Evolutionary conservation across 2,329 filamentous ascomycete species (phyloP), one percentile per base, ranked within the genome.

Genomic region (Alternaria ventricosa): DNA sequence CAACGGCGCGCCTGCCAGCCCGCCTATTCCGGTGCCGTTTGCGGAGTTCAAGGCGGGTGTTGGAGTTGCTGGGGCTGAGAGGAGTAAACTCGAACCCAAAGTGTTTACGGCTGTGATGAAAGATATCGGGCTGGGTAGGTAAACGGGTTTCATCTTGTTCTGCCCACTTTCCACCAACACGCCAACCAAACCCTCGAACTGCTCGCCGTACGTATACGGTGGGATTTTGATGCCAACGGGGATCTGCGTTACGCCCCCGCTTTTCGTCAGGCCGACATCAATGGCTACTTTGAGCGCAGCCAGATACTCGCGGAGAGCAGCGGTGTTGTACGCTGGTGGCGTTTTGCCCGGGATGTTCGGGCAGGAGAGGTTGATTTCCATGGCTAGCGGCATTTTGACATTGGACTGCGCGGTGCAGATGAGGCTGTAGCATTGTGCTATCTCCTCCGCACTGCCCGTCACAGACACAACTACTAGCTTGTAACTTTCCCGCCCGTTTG

Each of bases 281-380:
- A 83, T 79, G 4, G 75, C 65, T 0, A 66, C 44, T 0, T 82
- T 78, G 0, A 91, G 78, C 0, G 81, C 79, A 1, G 69, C 66
- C 2, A 94, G 79, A 65, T 92, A 93, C 6, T 79, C 77, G 0
- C 75, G 66, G 3, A 94, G 75, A 0, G 84, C 81, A 0, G 68
- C 67, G 0, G 82, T 78, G 8, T 87, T 84, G 75, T 94, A 94
- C 0, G 92, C 92, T 6, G 92, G 91, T 1, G 92, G 92, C 1
- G 91, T 89, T 50, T 86, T 85, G 18, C 82, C 81, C 0, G 86
- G 84, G 54, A 94, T 94, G 72, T 95, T 94, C 0, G 92, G 92
- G 70, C 92, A 94, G 30, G 88, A 91, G 28, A 94, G 86, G 74
- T 95, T 95, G 71, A 94, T 83, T 78, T 95, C 92, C 83, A 94